Evolutionary conservation across 192 early-diverging fungal species (phyloP), one percentile per base, ranked within the genome.

Genomic region (Podila epigama): DNA sequence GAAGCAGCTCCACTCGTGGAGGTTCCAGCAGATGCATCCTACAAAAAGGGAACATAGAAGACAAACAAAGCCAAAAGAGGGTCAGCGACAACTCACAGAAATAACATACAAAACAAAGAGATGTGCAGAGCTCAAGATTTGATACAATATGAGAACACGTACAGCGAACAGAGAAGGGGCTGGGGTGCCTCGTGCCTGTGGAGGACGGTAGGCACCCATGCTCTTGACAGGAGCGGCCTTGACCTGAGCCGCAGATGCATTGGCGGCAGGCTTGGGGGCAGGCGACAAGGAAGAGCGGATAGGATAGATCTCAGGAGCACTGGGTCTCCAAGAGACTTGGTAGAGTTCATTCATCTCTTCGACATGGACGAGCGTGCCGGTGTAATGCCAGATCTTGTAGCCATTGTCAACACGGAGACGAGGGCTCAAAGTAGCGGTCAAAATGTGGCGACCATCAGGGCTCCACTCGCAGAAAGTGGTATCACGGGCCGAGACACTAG

Each of bases 371-470:
- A 97, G 79, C 0, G 89, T 86, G 27, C 97, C 97, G 4, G 91
- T 89, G 79, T 97, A 94, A 79, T 99, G 98, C 95, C 95, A 99
- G 64, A 99, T 87, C 51, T 93, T 93, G 79, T 94, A 93, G 13
- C 97, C 96, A 68, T 99, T 99, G 81, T 99, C 98, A 34, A 99
- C 98, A 68, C 96, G 93, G 67, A 99, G 84, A 52, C 97, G 91
- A 32, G 92, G 91, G 61, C 96, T 97, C 39, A 98, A 82, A 6
- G 93, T 99, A 36, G 96, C 90, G 15, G 96, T 95, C 87, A 99
- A 83, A 69, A 99, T 85, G 81, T 96, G 92, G 15, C 93, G 88
- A 68, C 96, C 96, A 81, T 96, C 92, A 35, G 98, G 95, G 42
- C 87, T 88, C 98, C 98, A 99, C 66, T 92, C 89, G 66, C 92